Evolutionary conservation across 176 grass and related monocot genomes (phyloP).

Genomic region (Avena sativa): DNA sequence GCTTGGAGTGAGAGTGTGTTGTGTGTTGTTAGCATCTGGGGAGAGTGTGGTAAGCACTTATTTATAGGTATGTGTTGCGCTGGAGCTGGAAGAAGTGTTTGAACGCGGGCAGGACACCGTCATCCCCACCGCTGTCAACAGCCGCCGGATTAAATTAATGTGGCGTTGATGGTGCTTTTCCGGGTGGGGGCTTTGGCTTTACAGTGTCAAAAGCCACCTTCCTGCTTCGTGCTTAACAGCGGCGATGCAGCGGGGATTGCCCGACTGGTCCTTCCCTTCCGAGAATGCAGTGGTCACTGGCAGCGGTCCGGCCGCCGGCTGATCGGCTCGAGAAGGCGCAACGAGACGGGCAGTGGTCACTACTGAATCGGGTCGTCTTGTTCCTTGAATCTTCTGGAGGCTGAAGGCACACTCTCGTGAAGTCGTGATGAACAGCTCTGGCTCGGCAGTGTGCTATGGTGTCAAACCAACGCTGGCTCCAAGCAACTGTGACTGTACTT

Average conservation of each 20-base stretch:
- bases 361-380: too few species aligned
- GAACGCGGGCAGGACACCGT: constrained; percentile 38
- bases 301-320: not conserved
- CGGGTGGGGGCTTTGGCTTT: not conserved
- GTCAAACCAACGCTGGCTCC: too few species aligned
- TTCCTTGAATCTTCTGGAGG: too few species aligned
- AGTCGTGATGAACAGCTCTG: too few species aligned
- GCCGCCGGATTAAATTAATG: constrained; percentile 11
- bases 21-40: not conserved
- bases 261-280: not conserved
- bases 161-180: not conserved
- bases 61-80: constrained; percentile 45
- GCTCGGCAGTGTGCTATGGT: too few species aligned
- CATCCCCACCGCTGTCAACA: constrained; percentile 30
- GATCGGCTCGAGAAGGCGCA: too few species aligned
- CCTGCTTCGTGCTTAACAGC: not conserved
- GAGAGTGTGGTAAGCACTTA: not conserved
- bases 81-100: not conserved
- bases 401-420: too few species aligned
- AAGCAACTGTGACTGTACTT: too few species aligned
- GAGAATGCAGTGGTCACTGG: not conserved
- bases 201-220: not conserved
- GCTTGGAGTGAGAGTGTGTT: not conserved
- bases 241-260: not conserved
- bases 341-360: too few species aligned